Evolutionary conservation across 108 stramenopile species (phyloP).

Genomic region (Nannochloropsis oceanica): DNA sequence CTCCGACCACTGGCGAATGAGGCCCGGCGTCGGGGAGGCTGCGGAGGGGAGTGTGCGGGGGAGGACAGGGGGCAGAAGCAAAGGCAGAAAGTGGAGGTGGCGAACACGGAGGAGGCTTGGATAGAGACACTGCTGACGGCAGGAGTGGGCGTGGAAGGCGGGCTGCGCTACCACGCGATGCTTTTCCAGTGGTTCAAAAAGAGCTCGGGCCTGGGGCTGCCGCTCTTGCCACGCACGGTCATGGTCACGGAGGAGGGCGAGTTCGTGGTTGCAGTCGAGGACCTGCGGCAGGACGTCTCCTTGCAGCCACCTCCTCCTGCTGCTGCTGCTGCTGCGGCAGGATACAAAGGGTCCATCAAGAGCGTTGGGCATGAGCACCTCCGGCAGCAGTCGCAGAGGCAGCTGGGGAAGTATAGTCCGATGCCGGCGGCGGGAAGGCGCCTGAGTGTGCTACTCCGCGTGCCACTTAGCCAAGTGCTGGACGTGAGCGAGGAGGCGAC

Average conservation of each 20-base stretch:
- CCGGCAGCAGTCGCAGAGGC: neutral
- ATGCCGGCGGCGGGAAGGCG: neutral
- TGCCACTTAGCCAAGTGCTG: neutral
- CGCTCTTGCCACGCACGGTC: neutral
- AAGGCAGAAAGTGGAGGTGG: neutral
- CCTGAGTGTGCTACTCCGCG: neutral
- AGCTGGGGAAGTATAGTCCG: neutral
- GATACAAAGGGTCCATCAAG: neutral
- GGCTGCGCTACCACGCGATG: neutral
- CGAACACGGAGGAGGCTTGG: neutral
- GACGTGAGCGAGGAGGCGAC: neutral
- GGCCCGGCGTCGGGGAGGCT: neutral
- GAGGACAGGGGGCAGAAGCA: too few relatives aligned
- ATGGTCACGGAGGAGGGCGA: neutral
- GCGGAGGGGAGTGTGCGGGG: neutral
- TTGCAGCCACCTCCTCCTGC: neutral
- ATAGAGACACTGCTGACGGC: neutral
- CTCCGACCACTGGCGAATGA: neutral
- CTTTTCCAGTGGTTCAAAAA: neutral
- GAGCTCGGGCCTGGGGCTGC: neutral
- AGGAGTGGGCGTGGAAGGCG: neutral
- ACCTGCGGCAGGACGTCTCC: neutral
- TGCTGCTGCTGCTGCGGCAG: neutral
- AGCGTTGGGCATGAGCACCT: neutral
- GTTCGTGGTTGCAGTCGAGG: neutral